Conservation (phyloP, 768 basidiomycete genomes). For the Lepiota brunneoincarnata region DNA sequence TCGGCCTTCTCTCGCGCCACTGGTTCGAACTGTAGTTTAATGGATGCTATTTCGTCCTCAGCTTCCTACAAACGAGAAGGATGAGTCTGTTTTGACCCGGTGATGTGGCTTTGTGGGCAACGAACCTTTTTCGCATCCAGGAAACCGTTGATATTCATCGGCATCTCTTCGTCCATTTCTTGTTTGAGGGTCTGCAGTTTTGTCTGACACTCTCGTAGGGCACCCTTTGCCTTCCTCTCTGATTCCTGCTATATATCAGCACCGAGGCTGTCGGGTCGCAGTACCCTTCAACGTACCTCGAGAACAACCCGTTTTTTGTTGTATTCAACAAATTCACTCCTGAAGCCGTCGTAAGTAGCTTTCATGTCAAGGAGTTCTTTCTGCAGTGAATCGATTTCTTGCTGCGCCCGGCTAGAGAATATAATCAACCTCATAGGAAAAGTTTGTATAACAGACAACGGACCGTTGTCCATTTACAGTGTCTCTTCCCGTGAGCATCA, state of each 20-base stretch:
- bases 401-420: conserved; percentile 27
- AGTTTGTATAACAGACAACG: conserved; percentile 13
- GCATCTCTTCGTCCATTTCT: conserved; percentile 69
- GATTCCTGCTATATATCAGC: conserved; percentile 20
- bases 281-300: not conserved
- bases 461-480: conserved; percentile 46
- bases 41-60: conserved; percentile 45
- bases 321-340: conserved; percentile 23
- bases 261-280: not conserved
- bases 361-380: conserved; percentile 22
- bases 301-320: not conserved
- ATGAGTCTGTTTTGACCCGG: too few species aligned
- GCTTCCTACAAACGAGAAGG: conserved; percentile 41
- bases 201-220: conserved; percentile 29
- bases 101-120: not conserved
- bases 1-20: conserved; percentile 42
- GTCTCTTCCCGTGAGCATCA: conserved; percentile 55
- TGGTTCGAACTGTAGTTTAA: conserved; percentile 48
- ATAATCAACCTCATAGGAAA: not conserved
- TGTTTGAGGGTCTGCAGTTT: conserved; percentile 41
- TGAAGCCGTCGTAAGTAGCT: conserved; percentile 24
- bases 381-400: conserved; percentile 29
- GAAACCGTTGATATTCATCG: conserved; percentile 57
- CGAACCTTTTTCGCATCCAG: conserved; percentile 53
- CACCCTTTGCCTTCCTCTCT: conserved; percentile 23